Evolutionary conservation across 345 rosid species (phyloP), one percentile per base, ranked within the genome.

Genomic region (Pistacia atlantica): DNA sequence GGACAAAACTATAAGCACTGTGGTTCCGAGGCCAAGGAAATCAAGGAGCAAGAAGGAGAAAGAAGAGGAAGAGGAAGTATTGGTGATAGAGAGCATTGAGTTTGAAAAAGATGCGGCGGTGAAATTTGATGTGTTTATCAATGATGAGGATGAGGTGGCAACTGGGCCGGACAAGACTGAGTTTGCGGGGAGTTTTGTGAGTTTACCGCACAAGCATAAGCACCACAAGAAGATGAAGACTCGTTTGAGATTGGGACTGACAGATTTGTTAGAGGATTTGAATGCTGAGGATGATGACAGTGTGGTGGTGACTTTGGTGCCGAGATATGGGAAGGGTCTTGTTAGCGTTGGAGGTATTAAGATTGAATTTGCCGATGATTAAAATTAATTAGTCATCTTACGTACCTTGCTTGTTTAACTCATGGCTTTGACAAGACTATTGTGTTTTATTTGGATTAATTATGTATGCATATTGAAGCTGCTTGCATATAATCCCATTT

Each of bases 181-280:
- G 84, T 90, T 84, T 49, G 92, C 92, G 0, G 94, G 94, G 25
- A 87, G 90, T 66, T 90, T 85, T 57, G 88, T 83, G 81, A 88
- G 81, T 46, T 84, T 90, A 58, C 90, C 90, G 0, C 93, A 86
- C 35, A 83, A 60, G 71, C 87, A 83, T 52, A 87, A 80, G 61
- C 87, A 79, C 51, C 79, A 77, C 61, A 87, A 79, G 84, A 86
- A 80, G 72, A 77, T 63, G 65, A 79, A 54, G 45, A 89, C 93
- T 12, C 1, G 56, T 18, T 65, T 86, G 77, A 80, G 82, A 72
- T 37, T 89, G 17, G 91, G 86, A 61, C 59, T 89, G 0, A 84
- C 87, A 0, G 90, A 87, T 61, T 67, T 84, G 85, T 55, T 89
- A 76, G 90, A 89, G 71, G 93, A 87, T 55, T 69, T 89, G 80